Percentiles rank a stretch among this genome's conserved stretches.
These are phyloP conservation scores for Penicillium psychrofluorescens DNA, from an alignment of 495 filamentous ascomycete genomes.

Conservation along the genomic window DNA sequence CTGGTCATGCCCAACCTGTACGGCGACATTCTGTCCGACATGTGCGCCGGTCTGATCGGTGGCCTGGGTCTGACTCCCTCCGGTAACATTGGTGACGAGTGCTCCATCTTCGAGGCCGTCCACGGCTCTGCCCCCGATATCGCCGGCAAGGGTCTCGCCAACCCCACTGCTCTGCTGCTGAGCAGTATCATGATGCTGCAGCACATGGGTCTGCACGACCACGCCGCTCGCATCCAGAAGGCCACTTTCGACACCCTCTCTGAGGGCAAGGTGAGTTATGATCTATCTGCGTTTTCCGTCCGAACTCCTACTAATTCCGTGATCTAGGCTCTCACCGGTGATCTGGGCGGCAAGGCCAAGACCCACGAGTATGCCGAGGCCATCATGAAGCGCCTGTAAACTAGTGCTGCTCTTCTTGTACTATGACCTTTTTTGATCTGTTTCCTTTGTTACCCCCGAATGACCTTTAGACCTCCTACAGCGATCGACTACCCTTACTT, in stretches of 20 bases:
- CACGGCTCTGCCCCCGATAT: conserved; percentile 98
- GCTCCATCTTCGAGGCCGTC: conserved; percentile 98
- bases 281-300: no score
- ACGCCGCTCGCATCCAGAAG: conserved; percentile 83
- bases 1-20: conserved; percentile 99
- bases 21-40: conserved; percentile 98
- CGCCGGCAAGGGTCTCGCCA: conserved; percentile 89
- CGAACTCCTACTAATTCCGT: no score
- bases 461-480: conserved; percentile 36
- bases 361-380: conserved; percentile 86
- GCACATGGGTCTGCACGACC: conserved; percentile 85
- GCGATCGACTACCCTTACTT: conserved; percentile 35
- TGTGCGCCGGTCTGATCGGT: conserved; percentile 97
- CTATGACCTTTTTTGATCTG: conserved; percentile 29
- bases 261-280: conserved; percentile 71
- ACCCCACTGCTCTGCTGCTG: conserved; percentile 88
- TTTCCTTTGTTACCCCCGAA: conserved; percentile 32
- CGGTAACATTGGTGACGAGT: conserved; percentile 97
- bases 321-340: conserved; percentile 70
- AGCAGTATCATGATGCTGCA: conserved; percentile 98
- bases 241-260: conserved; percentile 90
- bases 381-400: conserved; percentile 79
- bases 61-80: conserved; percentile 95
- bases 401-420: conserved; percentile 22
- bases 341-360: conserved; percentile 90